These are phyloP conservation scores for Orbilia blumenaviensis DNA, from an alignment of 2,329 filamentous ascomycete species.

Conservation along the genomic window DNA sequence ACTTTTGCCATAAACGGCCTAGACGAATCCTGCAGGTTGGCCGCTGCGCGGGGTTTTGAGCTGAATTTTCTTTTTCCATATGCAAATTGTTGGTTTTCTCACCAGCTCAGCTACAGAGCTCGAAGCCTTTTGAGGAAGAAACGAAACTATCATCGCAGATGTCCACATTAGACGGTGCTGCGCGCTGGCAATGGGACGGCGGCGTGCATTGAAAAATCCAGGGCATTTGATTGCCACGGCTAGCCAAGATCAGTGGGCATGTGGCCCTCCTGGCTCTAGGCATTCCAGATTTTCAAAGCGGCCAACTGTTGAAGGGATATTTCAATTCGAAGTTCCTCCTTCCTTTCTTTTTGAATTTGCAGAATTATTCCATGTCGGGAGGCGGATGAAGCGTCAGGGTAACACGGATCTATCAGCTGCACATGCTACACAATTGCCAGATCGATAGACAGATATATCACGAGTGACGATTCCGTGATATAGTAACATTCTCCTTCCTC, in stretches of 20 bases:
- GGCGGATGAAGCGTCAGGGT: background rate
- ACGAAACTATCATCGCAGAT: constrained; percentile 2
- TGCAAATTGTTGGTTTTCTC: constrained; percentile 8
- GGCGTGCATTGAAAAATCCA: background rate
- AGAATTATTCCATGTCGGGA: background rate
- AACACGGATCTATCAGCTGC: no score
- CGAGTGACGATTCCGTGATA: background rate
- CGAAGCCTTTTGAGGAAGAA: constrained; percentile 2
- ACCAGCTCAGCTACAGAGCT: constrained; percentile 3
- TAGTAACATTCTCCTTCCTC: background rate
- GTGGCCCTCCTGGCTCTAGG: constrained; percentile 23
- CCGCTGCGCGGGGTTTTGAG: constrained; percentile 50
- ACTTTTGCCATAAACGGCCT: constrained; percentile 28
- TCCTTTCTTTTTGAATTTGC: constrained; percentile 6
- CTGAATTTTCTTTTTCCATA: constrained; percentile 53
- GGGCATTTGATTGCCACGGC: constrained; percentile 10
- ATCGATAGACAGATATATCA: background rate
- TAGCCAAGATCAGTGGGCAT: constrained; percentile 20
- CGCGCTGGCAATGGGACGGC: background rate
- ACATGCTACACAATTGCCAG: background rate
- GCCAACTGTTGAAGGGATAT: constrained; percentile 4
- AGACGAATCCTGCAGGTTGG: constrained; percentile 28
- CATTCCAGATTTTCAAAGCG: constrained; percentile 8
- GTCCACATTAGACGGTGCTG: background rate
- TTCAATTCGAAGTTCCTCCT: constrained; percentile 13